Conservation (phyloP, 2,329 filamentous ascomycete genomes). For the Exophiala sideris region DNA sequence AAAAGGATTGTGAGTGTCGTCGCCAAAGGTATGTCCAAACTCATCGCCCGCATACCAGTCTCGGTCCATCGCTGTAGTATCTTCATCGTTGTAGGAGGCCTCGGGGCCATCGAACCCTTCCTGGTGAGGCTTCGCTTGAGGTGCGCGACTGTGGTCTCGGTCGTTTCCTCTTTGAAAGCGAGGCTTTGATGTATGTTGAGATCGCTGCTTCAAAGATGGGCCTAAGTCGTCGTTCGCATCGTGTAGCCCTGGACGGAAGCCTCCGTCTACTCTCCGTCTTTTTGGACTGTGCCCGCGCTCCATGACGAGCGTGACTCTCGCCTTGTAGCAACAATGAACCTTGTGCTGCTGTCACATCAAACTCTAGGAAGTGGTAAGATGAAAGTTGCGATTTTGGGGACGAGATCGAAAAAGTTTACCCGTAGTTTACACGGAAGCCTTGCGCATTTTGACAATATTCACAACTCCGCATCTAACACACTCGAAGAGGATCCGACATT, state of each 20-base stretch:
- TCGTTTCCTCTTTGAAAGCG: slow-evolving; percentile 34
- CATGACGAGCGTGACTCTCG: slow-evolving; percentile 30
- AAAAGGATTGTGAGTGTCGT: slow-evolving; percentile 91
- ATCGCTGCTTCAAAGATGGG: slow-evolving; percentile 43
- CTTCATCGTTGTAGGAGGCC: slow-evolving; percentile 61
- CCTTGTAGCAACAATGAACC: background rate
- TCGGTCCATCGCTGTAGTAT: slow-evolving; percentile 73
- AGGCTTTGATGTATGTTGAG: slow-evolving; percentile 34
- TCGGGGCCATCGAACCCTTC: slow-evolving; percentile 61
- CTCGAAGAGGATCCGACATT: too few species aligned
- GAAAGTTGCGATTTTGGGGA: background rate
- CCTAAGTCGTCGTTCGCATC: slow-evolving; percentile 24
- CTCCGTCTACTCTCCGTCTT: slow-evolving; percentile 64
- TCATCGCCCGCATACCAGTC: slow-evolving; percentile 94
- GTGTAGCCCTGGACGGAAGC: slow-evolving; percentile 56
- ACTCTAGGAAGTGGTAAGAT: background rate
- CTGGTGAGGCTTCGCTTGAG: slow-evolving; percentile 43
- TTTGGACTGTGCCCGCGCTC: slow-evolving; percentile 54
- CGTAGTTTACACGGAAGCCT: slow-evolving; percentile 21
- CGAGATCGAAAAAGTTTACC: slow-evolving; percentile 17
- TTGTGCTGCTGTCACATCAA: background rate
- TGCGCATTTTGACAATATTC: background rate
- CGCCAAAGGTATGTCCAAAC: slow-evolving; percentile 78
- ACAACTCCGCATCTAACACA: background rate
- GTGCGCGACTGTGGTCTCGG: slow-evolving; percentile 25